phyloP scores from a whole-genome alignment of 2,329 filamentous ascomycete genomes.

The Aureobasidium sp. region DNA sequence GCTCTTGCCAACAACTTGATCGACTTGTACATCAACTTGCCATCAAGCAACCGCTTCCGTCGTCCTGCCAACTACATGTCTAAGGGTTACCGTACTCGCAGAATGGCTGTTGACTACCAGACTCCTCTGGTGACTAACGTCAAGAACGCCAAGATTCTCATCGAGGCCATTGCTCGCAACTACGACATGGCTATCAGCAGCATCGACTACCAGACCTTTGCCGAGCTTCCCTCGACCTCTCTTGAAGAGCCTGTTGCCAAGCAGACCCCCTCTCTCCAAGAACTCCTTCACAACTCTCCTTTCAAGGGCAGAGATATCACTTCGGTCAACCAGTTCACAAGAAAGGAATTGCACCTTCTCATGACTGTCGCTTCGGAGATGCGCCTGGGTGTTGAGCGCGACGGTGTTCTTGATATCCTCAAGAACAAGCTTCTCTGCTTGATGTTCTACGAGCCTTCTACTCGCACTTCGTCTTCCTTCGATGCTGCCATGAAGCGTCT shows the following conservation, averaged over 20 bases:
- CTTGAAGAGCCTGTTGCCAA: constrained; percentile 30
- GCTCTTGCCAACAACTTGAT: constrained; percentile 97
- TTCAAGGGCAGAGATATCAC: constrained; percentile 89
- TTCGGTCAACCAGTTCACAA: constrained; percentile 84
- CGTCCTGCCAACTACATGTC: constrained; percentile 97
- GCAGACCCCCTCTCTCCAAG: constrained; percentile 53
- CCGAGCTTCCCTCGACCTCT: constrained; percentile 30
- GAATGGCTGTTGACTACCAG: constrained; percentile 98
- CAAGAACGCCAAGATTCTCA: constrained; percentile 96
- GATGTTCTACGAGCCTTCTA: constrained; percentile 97
- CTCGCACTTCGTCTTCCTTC: constrained; percentile 89
- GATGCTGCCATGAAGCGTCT: constrained; percentile 98
- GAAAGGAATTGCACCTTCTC: constrained; percentile 80
- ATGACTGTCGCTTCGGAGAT: constrained; percentile 98
- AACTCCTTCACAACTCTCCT: constrained; percentile 69
- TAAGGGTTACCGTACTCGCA: constrained; percentile 90
- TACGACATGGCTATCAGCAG: constrained; percentile 77
- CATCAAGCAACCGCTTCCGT: constrained; percentile 96
- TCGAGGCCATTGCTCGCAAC: constrained; percentile 87
- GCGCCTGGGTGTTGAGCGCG: constrained; percentile 86
- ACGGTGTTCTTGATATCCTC: constrained; percentile 81
- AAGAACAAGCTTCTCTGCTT: constrained; percentile 81
- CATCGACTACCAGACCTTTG: constrained; percentile 85
- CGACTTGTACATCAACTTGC: constrained; percentile 97
- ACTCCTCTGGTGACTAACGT: constrained; percentile 96